Base-by-base conservation (phyloP, 2,329 filamentous ascomycete genomes). In the Aspergillus piperis region DNA sequence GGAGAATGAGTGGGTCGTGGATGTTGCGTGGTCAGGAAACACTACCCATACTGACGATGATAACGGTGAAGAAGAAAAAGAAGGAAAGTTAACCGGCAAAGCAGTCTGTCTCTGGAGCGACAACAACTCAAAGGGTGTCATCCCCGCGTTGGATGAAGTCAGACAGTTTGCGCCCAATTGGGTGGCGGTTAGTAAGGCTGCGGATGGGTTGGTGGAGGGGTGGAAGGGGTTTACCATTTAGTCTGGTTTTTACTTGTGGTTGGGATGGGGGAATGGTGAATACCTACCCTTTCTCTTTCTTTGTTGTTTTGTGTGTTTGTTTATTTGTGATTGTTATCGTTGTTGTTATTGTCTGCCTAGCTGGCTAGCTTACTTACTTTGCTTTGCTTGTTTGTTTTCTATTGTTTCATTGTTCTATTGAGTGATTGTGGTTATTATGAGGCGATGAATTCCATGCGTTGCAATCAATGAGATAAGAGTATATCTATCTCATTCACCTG, bases 81-180 rank as follows among this genome's bases (percentile, higher is more conserved):
- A 74, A 42, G 64, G 69, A 15, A 70, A 75, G 17, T 69, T 92
- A 36, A 83, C 82, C 64, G 90, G 92, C 1, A 83, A 80, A 36
- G 86, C 93, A 1, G 83, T 88, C 15, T 98, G 95, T 76, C 80
- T 90, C 32, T 98, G 93, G 92, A 92, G 89, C 69, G 95, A 99
- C 78, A 88, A 86, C 48, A 97, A 97, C 70, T 78, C 80, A 38
- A 75, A 78, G 2, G 88, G 86, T 3, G 82, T 83, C 1, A 92
- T 98, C 51, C 93, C 94, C 0, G 93, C 93, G 0, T 84, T 94
- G 54, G 90, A 95, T 67, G 93, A 98, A 77, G 82, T 91, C 52
- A 80, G 84, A 66, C 84, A 88, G 72, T 97, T 88, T 76, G 83
- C 88, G 66, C 95, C 95, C 0, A 79, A 82, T 4, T 99, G 95